Percentiles rank a stretch among this genome's conserved stretches.
Conservation (phyloP, 2,329 filamentous ascomycete species). For the Madurella mycetomatis region DNA sequence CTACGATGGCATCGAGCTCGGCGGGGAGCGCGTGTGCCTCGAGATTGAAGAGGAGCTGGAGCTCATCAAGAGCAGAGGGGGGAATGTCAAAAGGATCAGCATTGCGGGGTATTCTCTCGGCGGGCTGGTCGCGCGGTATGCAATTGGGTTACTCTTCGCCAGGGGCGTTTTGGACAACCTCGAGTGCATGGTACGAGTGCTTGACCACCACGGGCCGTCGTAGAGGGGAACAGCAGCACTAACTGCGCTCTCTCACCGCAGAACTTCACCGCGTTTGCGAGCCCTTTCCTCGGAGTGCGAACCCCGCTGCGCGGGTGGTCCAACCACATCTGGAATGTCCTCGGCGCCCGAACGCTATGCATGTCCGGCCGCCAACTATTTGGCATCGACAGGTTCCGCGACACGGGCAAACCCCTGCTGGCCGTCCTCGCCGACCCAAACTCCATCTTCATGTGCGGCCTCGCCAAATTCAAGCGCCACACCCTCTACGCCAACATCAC, state of each 20-base stretch:
- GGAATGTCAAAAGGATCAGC: conserved; percentile 75
- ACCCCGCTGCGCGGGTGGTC: conserved; percentile 63
- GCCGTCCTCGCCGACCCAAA: conserved; percentile 75
- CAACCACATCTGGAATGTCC: conserved; percentile 71
- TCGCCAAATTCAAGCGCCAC: conserved; percentile 70
- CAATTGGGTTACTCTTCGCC: conserved; percentile 75
- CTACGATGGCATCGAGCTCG: conserved; percentile 65
- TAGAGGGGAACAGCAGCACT: background rate
- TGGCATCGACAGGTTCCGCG: conserved; percentile 77
- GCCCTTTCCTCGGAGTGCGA: conserved; percentile 74
- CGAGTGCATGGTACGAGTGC: conserved; percentile 61
- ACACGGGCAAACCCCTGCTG: conserved; percentile 75
- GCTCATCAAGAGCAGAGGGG: conserved; percentile 55
- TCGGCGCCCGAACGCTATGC: conserved; percentile 76
- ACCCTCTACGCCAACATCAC: conserved; percentile 81
- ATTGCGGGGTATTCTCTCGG: conserved; percentile 87
- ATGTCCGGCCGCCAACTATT: conserved; percentile 85
- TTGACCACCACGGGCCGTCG: background rate
- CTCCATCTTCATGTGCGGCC: conserved; percentile 78
- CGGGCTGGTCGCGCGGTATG: conserved; percentile 80
- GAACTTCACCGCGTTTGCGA: conserved; percentile 92
- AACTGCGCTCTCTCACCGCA: conserved; percentile 29
- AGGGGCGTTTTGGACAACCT: conserved; percentile 75
- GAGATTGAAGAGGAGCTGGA: conserved; percentile 64
- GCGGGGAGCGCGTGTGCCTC: conserved; percentile 61